A percentile compares a stretch with the other conserved stretches of the same genome.
Conservation (phyloP, 1,139 yeast species). For the Nakaseomyces sp. region DNA sequence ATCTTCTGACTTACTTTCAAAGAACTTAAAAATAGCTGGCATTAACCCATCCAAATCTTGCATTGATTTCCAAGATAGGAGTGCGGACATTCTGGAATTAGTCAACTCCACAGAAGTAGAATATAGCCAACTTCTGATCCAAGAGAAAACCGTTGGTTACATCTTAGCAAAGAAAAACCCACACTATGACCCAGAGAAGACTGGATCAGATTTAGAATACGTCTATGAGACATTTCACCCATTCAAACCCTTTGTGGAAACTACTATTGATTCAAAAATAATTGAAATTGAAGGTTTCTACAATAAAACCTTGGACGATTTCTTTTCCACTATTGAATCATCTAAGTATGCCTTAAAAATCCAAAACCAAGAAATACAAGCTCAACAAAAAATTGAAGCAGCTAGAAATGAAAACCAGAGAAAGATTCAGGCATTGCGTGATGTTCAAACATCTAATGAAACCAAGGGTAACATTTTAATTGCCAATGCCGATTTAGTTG, state of each 20-base stretch:
- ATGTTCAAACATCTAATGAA: slow-evolving; percentile 56
- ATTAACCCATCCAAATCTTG: slow-evolving; percentile 40
- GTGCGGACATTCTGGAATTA: slow-evolving; percentile 34
- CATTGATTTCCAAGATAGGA: slow-evolving; percentile 31
- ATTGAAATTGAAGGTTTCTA: slow-evolving; percentile 46
- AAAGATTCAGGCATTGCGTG: slow-evolving; percentile 59
- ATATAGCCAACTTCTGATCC: slow-evolving; percentile 28
- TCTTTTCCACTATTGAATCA: slow-evolving; percentile 79
- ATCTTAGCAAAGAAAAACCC: slow-evolving; percentile 59
- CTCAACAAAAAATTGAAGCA: slow-evolving; percentile 61
- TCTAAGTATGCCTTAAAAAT: slow-evolving; percentile 63
- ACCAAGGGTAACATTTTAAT: slow-evolving; percentile 69
- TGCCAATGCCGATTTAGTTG: slow-evolving; percentile 59
- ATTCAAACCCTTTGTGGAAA: slow-evolving; percentile 47
- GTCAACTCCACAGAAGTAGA: slow-evolving; percentile 44
- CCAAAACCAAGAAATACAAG: slow-evolving; percentile 68
- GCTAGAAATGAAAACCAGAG: slow-evolving; percentile 68
- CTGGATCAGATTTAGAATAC: slow-evolving; percentile 38
- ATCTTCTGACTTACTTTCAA: slow-evolving; percentile 69
- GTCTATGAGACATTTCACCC: slow-evolving; percentile 83
- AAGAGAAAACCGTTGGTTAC: slow-evolving; percentile 39
- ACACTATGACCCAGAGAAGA: slow-evolving; percentile 35
- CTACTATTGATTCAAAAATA: slow-evolving; percentile 29
- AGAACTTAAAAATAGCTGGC: slow-evolving; percentile 40
- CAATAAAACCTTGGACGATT: slow-evolving; percentile 71